Evolutionary conservation across 2,329 filamentous ascomycete genomes (phyloP).

Genomic region (Rutstroemia sp.): DNA sequence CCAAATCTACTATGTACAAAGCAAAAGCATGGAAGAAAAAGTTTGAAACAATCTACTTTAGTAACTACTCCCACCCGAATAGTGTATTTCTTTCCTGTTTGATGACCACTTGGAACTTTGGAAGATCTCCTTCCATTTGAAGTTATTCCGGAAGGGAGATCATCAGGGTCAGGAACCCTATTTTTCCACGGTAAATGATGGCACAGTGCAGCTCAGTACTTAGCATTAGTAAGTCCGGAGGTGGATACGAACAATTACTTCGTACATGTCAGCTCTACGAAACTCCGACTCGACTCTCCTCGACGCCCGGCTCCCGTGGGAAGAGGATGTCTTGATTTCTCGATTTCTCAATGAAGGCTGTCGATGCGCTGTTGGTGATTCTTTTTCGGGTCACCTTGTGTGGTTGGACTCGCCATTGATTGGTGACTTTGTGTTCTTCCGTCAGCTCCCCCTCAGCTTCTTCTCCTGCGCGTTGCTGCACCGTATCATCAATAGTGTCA

Average conservation of each 20-base stretch:
- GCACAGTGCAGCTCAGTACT: neutral
- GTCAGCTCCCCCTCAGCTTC: conserved; percentile 2
- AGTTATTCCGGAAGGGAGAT: neutral
- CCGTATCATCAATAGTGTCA: conserved; percentile 9
- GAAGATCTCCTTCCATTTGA: neutral
- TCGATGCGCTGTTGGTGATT: neutral
- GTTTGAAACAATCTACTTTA: neutral
- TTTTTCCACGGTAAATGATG: neutral
- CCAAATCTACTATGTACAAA: no score
- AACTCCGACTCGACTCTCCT: no score
- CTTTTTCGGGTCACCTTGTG: neutral
- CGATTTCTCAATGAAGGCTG: no score
- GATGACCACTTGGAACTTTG: neutral
- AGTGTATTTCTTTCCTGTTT: neutral
- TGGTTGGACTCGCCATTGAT: conserved; percentile 6
- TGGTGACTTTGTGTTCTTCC: neutral
- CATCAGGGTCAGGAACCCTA: neutral
- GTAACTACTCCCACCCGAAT: neutral
- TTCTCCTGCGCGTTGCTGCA: neutral
- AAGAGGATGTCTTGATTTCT: no score
- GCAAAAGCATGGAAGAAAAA: no score
- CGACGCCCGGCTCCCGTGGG: neutral
- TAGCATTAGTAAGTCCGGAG: neutral
- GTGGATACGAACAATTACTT: no score
- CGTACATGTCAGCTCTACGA: no score